Percentiles rank a stretch among this genome's conserved stretches.
Conservation (phyloP, 23 red algal species). For the Agarophyton chilense region DNA sequence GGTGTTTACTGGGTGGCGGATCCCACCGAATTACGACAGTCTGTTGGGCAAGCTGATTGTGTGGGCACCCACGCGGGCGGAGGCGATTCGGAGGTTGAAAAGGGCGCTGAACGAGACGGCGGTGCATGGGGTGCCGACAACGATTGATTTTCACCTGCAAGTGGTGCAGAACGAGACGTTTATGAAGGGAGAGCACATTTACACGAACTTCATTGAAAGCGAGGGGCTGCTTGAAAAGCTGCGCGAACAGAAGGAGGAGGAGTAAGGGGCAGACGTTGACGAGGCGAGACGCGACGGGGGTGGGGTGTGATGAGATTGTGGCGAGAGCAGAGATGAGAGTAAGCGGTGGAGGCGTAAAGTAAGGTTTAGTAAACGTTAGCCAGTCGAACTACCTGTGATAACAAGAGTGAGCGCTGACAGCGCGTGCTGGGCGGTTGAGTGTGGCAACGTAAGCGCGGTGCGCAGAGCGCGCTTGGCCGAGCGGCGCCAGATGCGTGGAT, state of each 20-base stretch:
- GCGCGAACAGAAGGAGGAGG: conserved; percentile 38
- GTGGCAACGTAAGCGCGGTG: background rate
- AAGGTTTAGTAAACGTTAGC: no score
- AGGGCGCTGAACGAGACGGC: conserved; percentile 81
- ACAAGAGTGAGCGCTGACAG: no score
- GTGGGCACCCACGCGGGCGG: conserved; percentile 79
- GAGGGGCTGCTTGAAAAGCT: conserved; percentile 76
- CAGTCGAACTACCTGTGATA: no score
- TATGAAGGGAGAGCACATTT: conserved; percentile 55
- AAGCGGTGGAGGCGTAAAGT: no score
- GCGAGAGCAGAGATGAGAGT: no score
- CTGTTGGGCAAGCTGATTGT: conserved; percentile 96
- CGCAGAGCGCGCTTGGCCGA: background rate
- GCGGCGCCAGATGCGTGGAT: background rate
- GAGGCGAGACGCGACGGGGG: no score
- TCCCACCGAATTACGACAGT: conserved; percentile 89
- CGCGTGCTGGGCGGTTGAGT: background rate
- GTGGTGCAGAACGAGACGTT: conserved; percentile 86
- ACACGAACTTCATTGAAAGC: conserved; percentile 87
- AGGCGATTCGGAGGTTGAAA: conserved; percentile 79
- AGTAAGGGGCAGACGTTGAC: background rate
- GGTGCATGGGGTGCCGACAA: conserved; percentile 91
- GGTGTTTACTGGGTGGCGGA: conserved; percentile 79
- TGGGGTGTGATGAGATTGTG: no score
- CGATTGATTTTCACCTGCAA: conserved; percentile 85